Evolutionary conservation across 768 basidiomycete genomes (phyloP), one percentile per base, ranked within the genome.

Genomic region (Hericium coralloides): DNA sequence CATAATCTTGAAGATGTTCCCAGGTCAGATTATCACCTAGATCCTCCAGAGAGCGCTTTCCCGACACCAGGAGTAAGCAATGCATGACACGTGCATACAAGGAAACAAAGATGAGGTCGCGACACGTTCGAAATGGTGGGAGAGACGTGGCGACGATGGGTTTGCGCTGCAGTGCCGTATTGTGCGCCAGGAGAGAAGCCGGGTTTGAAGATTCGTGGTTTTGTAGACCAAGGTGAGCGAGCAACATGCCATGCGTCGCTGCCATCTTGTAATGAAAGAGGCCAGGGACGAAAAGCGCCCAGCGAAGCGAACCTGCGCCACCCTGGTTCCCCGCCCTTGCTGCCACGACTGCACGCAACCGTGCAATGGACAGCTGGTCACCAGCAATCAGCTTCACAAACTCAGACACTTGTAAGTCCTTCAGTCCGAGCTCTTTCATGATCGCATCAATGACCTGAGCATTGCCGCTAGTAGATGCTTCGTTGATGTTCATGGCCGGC

Each of bases 201-300:
- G 74, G 75, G 39, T 72, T 70, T 4, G 65, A 60, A 2, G 60
- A 26, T 2, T 68, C 68, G 18, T 63, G 55, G 23, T 62, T 39
- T 0, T 69, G 63, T n/a, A 65, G 63, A 3, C 73, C 75, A 43
- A 57, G 74, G 58, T 74, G 72, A 0, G 61, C 69, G 6, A 66
- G 52, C 4, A 76, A 45, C 2, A 67, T 45, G 0, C 71, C 72
- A 31, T 64, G 65, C 6, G 62, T 57, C 37, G 69, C 69, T 2
- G 70, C 66, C 22, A 74, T 72, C 56, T 74, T 71, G 9, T 52
- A 64, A 58, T 76, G 75, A 59, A 75, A 75, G 1, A 75, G 63
- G 0, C 74, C 74, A 1, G 69, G 69, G 15, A 68, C 59, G 61
- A 63, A 68, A 0, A 62, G 63, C 3, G 43, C 62, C 58, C 68